Conservation (phyloP, 129 eudicot genomes). For the Scalesia atractyloides region DNA sequence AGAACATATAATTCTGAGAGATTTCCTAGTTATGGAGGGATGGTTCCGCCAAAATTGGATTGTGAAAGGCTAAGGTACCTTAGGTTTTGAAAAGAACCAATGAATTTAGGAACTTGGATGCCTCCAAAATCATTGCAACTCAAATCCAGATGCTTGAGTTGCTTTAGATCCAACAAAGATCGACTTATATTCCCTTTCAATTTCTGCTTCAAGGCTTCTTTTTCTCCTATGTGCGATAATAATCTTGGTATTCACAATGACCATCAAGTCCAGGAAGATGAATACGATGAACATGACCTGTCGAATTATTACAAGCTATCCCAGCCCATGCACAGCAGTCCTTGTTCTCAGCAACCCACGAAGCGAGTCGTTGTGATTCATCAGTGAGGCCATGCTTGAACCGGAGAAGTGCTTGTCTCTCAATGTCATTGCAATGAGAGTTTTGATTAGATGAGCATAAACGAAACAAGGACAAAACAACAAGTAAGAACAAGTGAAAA, state of each 20-base stretch:
- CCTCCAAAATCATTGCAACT: slow-evolving; percentile 8
- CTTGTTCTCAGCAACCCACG: not conserved
- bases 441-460: not conserved
- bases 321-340: slow-evolving; percentile 4
- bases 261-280: not conserved
- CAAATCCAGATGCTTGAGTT: slow-evolving; percentile 29
- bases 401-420: not conserved
- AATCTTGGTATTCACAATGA: not conserved
- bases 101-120: slow-evolving; percentile 18
- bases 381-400: not conserved
- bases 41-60: slow-evolving; percentile 13
- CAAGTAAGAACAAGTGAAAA: not conserved
- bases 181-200: slow-evolving; percentile 25
- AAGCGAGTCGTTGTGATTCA: not conserved
- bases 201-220: not conserved
- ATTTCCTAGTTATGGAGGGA: slow-evolving; percentile 39
- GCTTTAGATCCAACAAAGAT: slow-evolving; percentile 30
- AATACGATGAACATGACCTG: not conserved
- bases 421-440: not conserved
- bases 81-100: slow-evolving; percentile 26
- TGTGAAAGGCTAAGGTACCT: not conserved
- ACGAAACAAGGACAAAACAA: not conserved
- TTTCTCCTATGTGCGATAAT: not conserved
- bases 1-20: slow-evolving; percentile 4
- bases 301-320: not conserved